Base-by-base conservation (phyloP, 768 basidiomycete species). In the Porphyrellus cyaneotinctus region DNA sequence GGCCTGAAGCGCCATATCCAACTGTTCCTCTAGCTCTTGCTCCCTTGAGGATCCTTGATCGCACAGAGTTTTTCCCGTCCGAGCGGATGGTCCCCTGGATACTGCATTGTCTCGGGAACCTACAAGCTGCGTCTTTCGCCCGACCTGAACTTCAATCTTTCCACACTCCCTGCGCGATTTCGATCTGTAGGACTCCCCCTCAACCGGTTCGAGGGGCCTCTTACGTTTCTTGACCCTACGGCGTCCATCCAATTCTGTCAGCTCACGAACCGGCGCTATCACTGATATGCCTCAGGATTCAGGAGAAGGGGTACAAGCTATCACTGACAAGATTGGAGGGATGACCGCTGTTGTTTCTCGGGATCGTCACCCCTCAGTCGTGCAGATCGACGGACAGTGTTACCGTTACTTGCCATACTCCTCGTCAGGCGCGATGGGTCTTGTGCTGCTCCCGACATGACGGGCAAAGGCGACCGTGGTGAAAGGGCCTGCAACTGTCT, bases 1-100 rank as follows among this genome's bases (percentile, higher is more conserved):
- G 54, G 67, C 74, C 54, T 66, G 68, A 28, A 72, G 66, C 23
- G 79, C 63, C 2, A 64, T 61, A 35, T 64, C 49, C 20, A 75
- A 63, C 51, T 76, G 74, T 49, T 74, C 68, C 41, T 80, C 74
- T 51, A 73, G 72, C 28, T 78, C 75, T 48, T 70, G 62, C 57
- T 79, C 77, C 46, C 48, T 66, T 45, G 33, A 70, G 39, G 47
- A 66, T 59, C 45, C 68, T 62, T 58, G 75, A 72, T 52, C 74
- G 68, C 64, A 69, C 57, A 23, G 3, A n/a, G 22, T n/a, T 18
- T 44, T 53, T 13, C 38, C 6, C 22, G 9, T 23, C 14, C 33
- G 51, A 17, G 9, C 3, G 28, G 43, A 30, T 24, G 56, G 38
- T 4, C 30, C 28, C 18, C 23, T 38, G 5, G 48, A 43, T n/a